A percentile compares a stretch with the other conserved stretches of the same genome.
Evolutionary conservation across 352 stramenopile genomes (phyloP).

Genomic region (Phytophthora citricola): DNA sequence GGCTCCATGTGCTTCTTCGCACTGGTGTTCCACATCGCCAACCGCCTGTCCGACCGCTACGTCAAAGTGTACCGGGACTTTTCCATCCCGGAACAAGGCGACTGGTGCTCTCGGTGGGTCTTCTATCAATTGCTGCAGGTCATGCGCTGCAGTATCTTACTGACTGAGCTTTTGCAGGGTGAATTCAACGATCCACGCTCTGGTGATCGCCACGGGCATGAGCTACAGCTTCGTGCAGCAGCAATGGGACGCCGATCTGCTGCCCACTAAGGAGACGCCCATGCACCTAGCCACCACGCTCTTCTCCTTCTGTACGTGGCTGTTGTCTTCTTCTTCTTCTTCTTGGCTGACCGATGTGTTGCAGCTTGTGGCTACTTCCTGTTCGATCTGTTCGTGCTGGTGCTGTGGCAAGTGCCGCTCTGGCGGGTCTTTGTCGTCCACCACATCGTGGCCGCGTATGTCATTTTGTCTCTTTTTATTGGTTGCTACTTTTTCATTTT

Average conservation of each 20-base stretch:
- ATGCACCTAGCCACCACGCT: conserved; percentile 55
- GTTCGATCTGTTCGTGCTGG: conserved; percentile 80
- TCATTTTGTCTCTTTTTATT: conserved; percentile 7
- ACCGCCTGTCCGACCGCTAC: conserved; percentile 60
- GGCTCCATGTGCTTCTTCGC: conserved; percentile 66
- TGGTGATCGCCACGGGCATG: conserved; percentile 70
- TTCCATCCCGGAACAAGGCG: conserved; percentile 66
- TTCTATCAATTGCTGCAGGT: neutral
- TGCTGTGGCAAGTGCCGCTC: conserved; percentile 74
- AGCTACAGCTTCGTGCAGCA: conserved; percentile 66
- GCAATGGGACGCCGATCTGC: conserved; percentile 67
- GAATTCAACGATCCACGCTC: conserved; percentile 82
- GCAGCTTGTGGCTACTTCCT: conserved; percentile 85
- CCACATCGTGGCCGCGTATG: conserved; percentile 82
- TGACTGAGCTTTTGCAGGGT: conserved; percentile 43
- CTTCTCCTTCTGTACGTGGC: conserved; percentile 80
- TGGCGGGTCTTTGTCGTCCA: conserved; percentile 85
- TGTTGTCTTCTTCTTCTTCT: neutral
- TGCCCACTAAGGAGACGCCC: conserved; percentile 61
- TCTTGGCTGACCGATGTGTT: conserved; percentile 1
- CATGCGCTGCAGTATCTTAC: conserved; percentile 7
- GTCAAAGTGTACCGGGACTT: conserved; percentile 77
- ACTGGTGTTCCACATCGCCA: conserved; percentile 56
- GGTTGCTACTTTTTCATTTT: neutral
- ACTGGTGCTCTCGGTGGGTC: conserved; percentile 85